These are phyloP conservation scores for Trichophyton simii DNA, from an alignment of 2,329 filamentous ascomycete genomes.

Conservation along the genomic window DNA sequence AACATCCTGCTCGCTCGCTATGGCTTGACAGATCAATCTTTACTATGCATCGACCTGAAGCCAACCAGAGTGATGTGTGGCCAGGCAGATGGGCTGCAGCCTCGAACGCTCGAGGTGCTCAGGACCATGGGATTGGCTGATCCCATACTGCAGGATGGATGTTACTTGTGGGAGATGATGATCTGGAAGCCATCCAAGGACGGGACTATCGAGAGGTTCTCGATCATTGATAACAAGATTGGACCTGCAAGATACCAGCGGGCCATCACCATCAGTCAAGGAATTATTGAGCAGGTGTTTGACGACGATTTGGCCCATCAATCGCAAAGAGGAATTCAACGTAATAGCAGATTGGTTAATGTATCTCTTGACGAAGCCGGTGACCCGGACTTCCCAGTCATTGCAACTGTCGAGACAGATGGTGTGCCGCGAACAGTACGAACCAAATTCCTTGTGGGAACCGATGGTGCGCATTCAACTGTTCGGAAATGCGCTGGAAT, in stretches of 20 bases:
- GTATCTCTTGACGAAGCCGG: constrained; percentile 45
- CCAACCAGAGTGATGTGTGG: constrained; percentile 28
- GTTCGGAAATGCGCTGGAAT: constrained; percentile 45
- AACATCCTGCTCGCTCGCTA: constrained; percentile 33
- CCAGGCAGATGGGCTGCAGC: constrained; percentile 34
- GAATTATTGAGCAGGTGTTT: constrained; percentile 57
- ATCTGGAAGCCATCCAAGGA: constrained; percentile 40
- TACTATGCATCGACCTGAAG: constrained; percentile 34
- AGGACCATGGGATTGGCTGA: constrained; percentile 36
- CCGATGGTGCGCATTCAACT: constrained; percentile 57
- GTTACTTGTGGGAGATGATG: constrained; percentile 45
- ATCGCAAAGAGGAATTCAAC: constrained; percentile 44
- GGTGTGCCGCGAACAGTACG: constrained; percentile 34
- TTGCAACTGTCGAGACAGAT: constrained; percentile 22
- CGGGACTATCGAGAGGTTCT: constrained; percentile 14
- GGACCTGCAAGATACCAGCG: constrained; percentile 43
- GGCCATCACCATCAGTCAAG: constrained; percentile 59
- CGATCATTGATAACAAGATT: constrained; percentile 4
- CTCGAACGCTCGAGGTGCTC: constrained; percentile 33
- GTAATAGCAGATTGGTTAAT: constrained; percentile 52
- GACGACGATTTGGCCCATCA: constrained; percentile 54
- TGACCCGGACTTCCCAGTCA: constrained; percentile 32
- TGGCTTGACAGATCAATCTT: constrained; percentile 29
- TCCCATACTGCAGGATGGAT: constrained; percentile 43
- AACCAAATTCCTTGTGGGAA: constrained; percentile 59